Evolutionary conservation across 2,329 filamentous ascomycete genomes (phyloP).

Genomic region (Penicillium sp.): DNA sequence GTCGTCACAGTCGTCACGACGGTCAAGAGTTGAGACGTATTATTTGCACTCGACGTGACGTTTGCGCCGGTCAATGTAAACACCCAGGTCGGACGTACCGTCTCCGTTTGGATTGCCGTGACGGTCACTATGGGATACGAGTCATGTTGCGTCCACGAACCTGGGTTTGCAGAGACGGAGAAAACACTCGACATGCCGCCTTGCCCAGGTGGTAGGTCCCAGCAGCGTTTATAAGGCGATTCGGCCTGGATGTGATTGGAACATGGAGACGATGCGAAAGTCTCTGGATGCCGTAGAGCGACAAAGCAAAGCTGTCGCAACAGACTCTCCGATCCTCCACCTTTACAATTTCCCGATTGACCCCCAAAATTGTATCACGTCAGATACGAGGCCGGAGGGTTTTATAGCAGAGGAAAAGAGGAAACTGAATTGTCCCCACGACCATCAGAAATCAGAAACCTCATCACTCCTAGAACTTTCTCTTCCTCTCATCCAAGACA

Average conservation of each 20-base stretch:
- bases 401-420: background rate
- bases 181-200: slow-evolving; percentile 5
- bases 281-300: background rate
- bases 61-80: background rate
- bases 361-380: slow-evolving; percentile 1
- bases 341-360: slow-evolving; percentile 1
- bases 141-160: background rate
- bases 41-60: background rate
- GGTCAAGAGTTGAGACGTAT: background rate
- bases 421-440: background rate
- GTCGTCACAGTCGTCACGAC: background rate
- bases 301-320: background rate
- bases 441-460: background rate
- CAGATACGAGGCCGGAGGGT: background rate
- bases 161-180: background rate
- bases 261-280: slow-evolving; percentile 4
- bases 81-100: slow-evolving; percentile 5
- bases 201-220: background rate
- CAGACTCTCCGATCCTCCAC: too few relatives aligned
- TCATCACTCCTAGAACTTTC: too few relatives aligned
- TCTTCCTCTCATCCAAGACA: background rate
- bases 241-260: background rate
- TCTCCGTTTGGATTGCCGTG: slow-evolving; percentile 5
- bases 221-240: background rate
- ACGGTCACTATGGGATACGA: background rate